These are phyloP conservation scores for Penium margaritaceum DNA, from an alignment of 139 green algal species.

Conservation along the genomic window DNA sequence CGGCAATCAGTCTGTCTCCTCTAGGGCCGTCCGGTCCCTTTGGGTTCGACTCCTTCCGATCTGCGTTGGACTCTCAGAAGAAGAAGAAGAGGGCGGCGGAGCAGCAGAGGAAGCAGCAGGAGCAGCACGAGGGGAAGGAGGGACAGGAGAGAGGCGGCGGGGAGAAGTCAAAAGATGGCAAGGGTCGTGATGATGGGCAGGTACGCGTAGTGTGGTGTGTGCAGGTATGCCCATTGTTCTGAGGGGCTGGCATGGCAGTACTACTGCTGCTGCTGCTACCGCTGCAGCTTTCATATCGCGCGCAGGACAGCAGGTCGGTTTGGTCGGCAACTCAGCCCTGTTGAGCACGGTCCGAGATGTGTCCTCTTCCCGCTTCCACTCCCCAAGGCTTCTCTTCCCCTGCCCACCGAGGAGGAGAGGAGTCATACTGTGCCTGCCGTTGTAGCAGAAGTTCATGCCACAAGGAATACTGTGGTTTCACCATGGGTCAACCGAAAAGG, in stretches of 20 bases:
- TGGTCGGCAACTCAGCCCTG: no score
- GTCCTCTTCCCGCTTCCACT: no score
- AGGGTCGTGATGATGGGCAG: neutral
- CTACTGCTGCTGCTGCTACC: neutral
- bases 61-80: no score
- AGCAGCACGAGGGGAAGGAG: conserved; percentile 2
- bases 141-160: conserved; percentile 2
- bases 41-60: conserved; percentile 22
- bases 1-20: conserved; percentile 27
- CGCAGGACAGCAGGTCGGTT: no score
- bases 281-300: neutral
- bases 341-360: no score
- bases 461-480: no score
- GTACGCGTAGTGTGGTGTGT: no score
- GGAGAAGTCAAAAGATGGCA: conserved; percentile 19
- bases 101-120: conserved; percentile 9
- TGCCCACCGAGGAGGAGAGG: no score
- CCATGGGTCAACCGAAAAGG: no score
- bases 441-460: no score
- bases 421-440: no score
- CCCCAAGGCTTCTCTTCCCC: no score
- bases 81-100: neutral
- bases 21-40: conserved; percentile 29
- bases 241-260: neutral
- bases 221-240: neutral